phyloP scores from a whole-genome alignment of 2,329 filamentous ascomycete genomes.

The Ambrosiella cleistominuta region DNA sequence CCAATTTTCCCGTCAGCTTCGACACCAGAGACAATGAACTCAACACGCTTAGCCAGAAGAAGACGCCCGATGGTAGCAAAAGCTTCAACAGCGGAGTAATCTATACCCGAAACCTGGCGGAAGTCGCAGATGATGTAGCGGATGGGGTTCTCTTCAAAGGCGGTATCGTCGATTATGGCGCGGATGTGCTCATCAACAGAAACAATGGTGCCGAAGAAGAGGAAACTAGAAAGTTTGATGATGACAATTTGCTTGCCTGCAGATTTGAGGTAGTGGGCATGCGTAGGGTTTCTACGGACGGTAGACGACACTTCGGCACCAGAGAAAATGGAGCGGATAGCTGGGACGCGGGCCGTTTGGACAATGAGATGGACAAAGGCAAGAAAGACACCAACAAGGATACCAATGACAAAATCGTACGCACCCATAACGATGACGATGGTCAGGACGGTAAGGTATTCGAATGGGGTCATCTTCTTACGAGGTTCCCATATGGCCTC shows the following conservation, averaged over 20 bases:
- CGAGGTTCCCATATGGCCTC: constrained; percentile 81
- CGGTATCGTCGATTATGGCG: constrained; percentile 62
- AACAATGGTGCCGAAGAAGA: constrained; percentile 98
- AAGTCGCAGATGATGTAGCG: constrained; percentile 82
- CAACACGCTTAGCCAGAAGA: constrained; percentile 57
- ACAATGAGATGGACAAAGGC: constrained; percentile 84
- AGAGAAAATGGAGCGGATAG: constrained; percentile 77
- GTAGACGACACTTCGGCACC: constrained; percentile 83
- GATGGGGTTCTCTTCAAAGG: constrained; percentile 62
- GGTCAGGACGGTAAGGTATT: constrained; percentile 75
- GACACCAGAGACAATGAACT: constrained; percentile 69
- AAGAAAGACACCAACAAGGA: constrained; percentile 76
- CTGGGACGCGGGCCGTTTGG: constrained; percentile 76
- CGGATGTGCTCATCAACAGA: constrained; percentile 83
- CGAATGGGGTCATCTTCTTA: constrained; percentile 68
- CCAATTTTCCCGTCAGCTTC: constrained; percentile 60
- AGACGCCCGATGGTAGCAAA: constrained; percentile 86
- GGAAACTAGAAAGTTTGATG: constrained; percentile 78
- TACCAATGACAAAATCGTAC: constrained; percentile 91
- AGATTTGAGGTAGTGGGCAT: constrained; percentile 69
- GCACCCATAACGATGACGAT: constrained; percentile 94
- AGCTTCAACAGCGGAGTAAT: constrained; percentile 90
- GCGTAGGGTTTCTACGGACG: constrained; percentile 75
- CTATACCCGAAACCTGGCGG: constrained; percentile 73
- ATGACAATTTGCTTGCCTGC: constrained; percentile 80